Evolutionary conservation across 257 asterid genomes (phyloP), one percentile per base, ranked within the genome.

Genomic region (Ophiorrhiza pumila): DNA sequence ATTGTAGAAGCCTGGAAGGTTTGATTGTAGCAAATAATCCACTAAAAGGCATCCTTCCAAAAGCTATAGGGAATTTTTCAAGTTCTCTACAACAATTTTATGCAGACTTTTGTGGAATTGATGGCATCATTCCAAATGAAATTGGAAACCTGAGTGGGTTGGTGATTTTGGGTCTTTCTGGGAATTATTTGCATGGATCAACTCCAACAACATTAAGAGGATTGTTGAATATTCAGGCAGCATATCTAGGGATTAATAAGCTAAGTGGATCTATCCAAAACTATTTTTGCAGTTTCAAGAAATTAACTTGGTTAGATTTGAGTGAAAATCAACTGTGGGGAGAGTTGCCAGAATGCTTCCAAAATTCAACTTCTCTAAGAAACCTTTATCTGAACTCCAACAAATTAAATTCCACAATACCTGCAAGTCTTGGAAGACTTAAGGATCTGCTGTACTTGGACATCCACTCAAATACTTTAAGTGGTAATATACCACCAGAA

Each of bases 301-400:
- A 70, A 3, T 55, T 70, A 7, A 20, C 17, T 23, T 39, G 4
- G 6, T 14, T 55, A 29, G 2, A 18, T 4, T 29, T 55, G 2
- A 41, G 53, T 6, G 17, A 35, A n/a, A 70, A 70, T 39, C 45
- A 56, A 18, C 42, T 56, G 4, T 20, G 1, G 0, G 65, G 66
- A 25, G 35, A 23, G 1, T 5, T 55, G 12, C 74, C 74, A 39
- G 61, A 41, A 0, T 70, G 74, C 49, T 55, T 70, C 11, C 66
- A 66, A 13, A 70, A 70, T 35, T 35, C 56, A 17, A 23, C 52
- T 70, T 34, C 74, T 52, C n/a, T 70, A 0, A 70, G 74, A 70
- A 1, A 35, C 15, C 69, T 64, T 39, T 12, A 39, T n/a, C 4
- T 64, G 23, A 9, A 64, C 53, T n/a, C 47, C 52, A 64, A 64